phyloP scores from a whole-genome alignment of 768 basidiomycete species.

The Lactarius evosmus region DNA sequence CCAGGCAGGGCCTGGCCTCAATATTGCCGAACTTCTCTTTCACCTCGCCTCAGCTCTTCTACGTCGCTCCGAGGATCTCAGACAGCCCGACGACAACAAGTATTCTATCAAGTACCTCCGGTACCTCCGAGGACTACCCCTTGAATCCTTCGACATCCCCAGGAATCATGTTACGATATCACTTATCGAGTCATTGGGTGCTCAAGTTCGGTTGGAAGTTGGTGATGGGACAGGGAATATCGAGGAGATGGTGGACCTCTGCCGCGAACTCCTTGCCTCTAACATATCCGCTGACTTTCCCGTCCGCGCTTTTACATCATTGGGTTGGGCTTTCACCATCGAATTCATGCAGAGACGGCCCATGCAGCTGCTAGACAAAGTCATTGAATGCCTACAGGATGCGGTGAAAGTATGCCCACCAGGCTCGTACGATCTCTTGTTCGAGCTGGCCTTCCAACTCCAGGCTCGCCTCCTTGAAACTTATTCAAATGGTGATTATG shows the following conservation, averaged over 20 bases:
- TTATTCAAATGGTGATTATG: background rate
- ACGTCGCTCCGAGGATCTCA: background rate
- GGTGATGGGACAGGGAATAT: background rate
- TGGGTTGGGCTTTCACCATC: background rate
- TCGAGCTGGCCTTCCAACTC: rapidly evolving
- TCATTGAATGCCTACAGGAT: background rate
- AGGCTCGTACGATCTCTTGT: background rate
- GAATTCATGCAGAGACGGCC: no score
- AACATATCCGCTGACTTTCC: background rate
- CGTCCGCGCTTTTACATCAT: background rate
- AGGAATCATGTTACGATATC: background rate
- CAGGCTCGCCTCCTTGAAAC: background rate
- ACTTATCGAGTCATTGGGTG: background rate
- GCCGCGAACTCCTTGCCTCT: background rate
- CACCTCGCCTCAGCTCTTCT: background rate
- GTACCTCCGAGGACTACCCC: background rate
- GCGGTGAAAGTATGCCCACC: background rate
- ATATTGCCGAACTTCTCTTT: background rate
- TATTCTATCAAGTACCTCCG: background rate
- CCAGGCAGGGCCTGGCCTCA: no score
- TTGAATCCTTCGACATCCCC: background rate
- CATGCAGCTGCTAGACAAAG: background rate
- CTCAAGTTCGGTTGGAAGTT: background rate
- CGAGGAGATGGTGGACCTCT: background rate
- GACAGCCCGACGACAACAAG: background rate